Conservation (phyloP, 768 basidiomycete genomes). For the Amanita rubescens region DNA sequence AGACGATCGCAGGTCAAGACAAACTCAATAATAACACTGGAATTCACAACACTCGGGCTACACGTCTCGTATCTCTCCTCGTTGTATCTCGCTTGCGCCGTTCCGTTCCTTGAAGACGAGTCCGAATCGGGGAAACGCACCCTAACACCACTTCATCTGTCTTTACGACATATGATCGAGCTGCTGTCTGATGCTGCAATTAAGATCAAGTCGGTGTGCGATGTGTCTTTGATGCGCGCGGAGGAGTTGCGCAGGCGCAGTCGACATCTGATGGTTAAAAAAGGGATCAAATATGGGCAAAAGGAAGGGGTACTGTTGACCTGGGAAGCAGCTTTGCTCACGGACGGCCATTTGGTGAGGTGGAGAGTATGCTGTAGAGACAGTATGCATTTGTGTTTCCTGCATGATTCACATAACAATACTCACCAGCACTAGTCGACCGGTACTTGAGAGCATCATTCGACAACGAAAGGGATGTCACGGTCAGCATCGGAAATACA, state of each 20-base stretch:
- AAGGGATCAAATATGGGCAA: neutral
- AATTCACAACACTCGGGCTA: constrained; percentile 4
- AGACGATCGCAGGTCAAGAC: neutral
- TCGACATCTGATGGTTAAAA: neutral
- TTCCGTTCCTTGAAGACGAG: constrained; percentile 1
- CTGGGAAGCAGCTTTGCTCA: neutral
- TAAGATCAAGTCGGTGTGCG: neutral
- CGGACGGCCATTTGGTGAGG: neutral
- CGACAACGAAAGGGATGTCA: no score
- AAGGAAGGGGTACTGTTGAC: neutral
- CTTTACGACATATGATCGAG: neutral
- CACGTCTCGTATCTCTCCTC: constrained; percentile 1
- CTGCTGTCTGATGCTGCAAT: neutral
- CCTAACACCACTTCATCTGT: neutral
- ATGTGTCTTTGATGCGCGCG: constrained; percentile 1
- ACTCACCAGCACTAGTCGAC: no score
- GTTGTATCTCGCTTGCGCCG: neutral
- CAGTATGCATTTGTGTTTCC: no score
- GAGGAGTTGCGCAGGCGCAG: neutral
- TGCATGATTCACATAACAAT: no score
- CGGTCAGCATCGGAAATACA: no score
- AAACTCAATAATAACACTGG: neutral
- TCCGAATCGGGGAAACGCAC: neutral
- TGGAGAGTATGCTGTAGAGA: no score
- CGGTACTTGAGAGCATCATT: no score